Evolutionary conservation across 345 rosid species (phyloP).

Genomic region (Stellera chamaejasme): DNA sequence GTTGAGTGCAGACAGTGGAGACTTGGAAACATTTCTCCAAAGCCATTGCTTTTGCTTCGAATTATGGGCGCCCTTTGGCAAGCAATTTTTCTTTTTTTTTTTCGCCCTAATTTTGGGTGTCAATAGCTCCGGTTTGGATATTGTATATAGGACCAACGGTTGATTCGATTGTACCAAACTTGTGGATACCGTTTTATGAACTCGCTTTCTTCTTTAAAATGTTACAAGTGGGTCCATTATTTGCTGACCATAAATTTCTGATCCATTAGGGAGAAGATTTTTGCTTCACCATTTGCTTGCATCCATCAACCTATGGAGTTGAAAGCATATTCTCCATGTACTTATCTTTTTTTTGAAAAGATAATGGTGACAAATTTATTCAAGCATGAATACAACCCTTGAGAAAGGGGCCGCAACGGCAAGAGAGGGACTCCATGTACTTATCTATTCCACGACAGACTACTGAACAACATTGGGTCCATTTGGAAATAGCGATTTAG

Average conservation of each 20-base stretch:
- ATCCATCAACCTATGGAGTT: too few relatives aligned
- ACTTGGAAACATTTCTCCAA: slow-evolving; percentile 38
- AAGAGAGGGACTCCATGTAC: too few relatives aligned
- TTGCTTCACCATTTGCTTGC: neutral
- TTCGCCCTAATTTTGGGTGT: neutral
- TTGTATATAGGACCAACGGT: slow-evolving; percentile 24
- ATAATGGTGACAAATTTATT: too few relatives aligned
- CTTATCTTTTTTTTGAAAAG: too few relatives aligned
- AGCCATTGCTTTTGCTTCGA: slow-evolving; percentile 27
- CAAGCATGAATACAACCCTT: too few relatives aligned
- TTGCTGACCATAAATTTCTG: slow-evolving; percentile 10
- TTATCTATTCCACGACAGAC: too few relatives aligned
- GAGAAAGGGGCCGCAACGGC: too few relatives aligned
- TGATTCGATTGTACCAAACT: slow-evolving; percentile 9
- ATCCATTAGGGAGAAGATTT: slow-evolving; percentile 7
- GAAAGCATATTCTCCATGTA: too few relatives aligned
- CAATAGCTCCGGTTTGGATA: slow-evolving; percentile 14
- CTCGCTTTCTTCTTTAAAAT: neutral
- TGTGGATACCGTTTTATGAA: slow-evolving; percentile 30
- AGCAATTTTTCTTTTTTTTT: neutral
- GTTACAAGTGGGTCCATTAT: neutral
- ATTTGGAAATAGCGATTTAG: too few relatives aligned
- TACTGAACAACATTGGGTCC: too few relatives aligned
- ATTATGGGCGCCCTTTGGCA: slow-evolving; percentile 9
- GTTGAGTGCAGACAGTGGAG: slow-evolving; percentile 17